Evolutionary conservation across 371 early-diverging fungal genomes (phyloP), one percentile per base, ranked within the genome.

Genomic region (Dichotomocladium elegans): DNA sequence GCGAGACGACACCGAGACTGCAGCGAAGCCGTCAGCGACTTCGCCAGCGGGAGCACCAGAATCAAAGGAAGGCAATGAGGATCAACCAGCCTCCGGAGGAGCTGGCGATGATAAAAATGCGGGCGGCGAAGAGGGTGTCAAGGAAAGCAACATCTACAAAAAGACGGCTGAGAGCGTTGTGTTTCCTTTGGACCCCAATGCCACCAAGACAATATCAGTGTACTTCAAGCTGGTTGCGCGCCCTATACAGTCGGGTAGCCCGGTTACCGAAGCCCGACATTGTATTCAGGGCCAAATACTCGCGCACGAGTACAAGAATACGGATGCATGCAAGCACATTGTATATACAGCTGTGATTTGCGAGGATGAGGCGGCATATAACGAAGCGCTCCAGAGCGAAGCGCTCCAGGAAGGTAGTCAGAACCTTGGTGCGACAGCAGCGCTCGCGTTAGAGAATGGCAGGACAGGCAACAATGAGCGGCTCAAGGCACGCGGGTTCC

Each of bases 301-400:
- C 37, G 90, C 92, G 4, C 92, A 95, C 55, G 95, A 96, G 61
- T 88, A 88, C 58, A 92, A 91, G 63, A 95, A 96, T 67, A 88
- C 89, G 8, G 96, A 95, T 77, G 82, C 87, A 22, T 83, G 86
- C 62, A 92, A 92, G 51, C 72, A 81, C 14, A 85, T 96, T 22
- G 56, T 70, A 3, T 88, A 87, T 43, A 64, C 61, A 11, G 81
- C 82, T 12, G 45, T 58, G n/a, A 65, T 83, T 3, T 81, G 64
- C 51, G 54, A 72, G 14, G 67, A 80, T 46, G 64, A 77, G 30
- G 41, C 47, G 7, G 42, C 57, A n/a, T 83, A 70, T 47, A 35
- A 58, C 1, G 61, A 66, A 17, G 71, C 66, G 1, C 60, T 80
- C 6, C 47, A 57, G 17, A 34, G 17, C 9, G 71, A 72, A 34